These are phyloP conservation scores for Podaxis sp. DNA, from an alignment of 768 basidiomycete species.

Conservation along the genomic window DNA sequence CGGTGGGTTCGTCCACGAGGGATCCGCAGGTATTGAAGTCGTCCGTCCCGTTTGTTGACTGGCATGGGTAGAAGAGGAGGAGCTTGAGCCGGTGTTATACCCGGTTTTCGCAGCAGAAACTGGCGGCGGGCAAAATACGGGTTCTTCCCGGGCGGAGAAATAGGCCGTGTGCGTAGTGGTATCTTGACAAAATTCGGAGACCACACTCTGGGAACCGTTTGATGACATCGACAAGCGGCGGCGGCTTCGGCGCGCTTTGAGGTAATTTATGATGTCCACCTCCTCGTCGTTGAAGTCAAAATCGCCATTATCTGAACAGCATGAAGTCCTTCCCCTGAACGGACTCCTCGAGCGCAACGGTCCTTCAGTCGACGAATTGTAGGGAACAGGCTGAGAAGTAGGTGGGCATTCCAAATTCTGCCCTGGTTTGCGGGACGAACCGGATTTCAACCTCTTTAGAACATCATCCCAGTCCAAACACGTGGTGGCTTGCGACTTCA, in stretches of 20 bases:
- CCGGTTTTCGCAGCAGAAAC: background rate
- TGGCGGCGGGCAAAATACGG: background rate
- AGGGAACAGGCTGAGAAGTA: background rate
- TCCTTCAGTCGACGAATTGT: background rate
- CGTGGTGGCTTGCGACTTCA: conserved; percentile 55
- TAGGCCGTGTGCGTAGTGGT: background rate
- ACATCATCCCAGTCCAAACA: conserved; percentile 43
- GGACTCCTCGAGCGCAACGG: background rate
- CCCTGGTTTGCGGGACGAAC: background rate
- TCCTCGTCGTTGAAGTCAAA: background rate
- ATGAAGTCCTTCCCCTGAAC: background rate
- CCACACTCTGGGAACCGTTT: background rate
- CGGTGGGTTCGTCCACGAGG: background rate
- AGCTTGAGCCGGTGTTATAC: background rate
- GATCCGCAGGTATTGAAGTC: background rate
- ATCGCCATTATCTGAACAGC: background rate
- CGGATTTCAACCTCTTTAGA: background rate
- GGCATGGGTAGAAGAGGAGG: background rate
- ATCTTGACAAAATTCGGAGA: background rate
- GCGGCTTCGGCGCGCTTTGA: background rate
- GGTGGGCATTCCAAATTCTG: background rate
- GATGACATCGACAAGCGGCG: background rate
- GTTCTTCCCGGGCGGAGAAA: background rate
- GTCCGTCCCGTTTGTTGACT: background rate
- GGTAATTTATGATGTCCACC: background rate